Evolutionary conservation across 2,329 filamentous ascomycete species (phyloP), one percentile per base, ranked within the genome.

Genomic region (Venturia nashicola): DNA sequence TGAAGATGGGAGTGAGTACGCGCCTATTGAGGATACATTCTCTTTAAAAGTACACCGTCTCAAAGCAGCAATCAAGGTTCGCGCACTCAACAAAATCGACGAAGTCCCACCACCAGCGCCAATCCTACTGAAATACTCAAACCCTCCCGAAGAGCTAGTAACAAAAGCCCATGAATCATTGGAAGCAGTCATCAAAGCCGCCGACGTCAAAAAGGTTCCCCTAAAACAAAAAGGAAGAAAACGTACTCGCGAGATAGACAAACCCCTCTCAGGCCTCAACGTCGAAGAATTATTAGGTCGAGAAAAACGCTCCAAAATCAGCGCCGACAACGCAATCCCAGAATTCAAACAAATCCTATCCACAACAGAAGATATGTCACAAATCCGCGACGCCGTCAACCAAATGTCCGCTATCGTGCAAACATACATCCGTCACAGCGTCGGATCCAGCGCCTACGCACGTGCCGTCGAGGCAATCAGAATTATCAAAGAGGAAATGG

Each of bases 121-220:
- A 1, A 83, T 84, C 44, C 78, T 97, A 7, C 81, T 86, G 0
- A 86, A 86, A 68, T 94, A 89, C 72, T 87, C 90, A 0, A 77
- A 83, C 0, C 89, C 90, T 1, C 89, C 92, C 0, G 75, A 84
- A 61, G 82, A 87, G 4, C 77, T 96, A 7, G 70, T 90, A 0
- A 74, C 82, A 23, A 80, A 82, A 63, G 83, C 86, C 1, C 72
- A 83, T 75, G 67, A 82, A 2, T 71, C 79, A 32, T 74, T 97
- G 14, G 79, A 87, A 2, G 77, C 79, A 16, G 80, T 97, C 11
- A 83, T 89, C 65, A 76, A 82, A 57, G 82, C 81, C 14, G 89
- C 90, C 23, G 86, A 91, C 66, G 86, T 99, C 66, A 96, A 97
- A 78, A 91, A 91, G 87, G 91, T 96, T 0, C 89, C 90, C 8